These are phyloP conservation scores for Trichoderma gamsii DNA, from an alignment of 495 filamentous ascomycete genomes.

Conservation along the genomic window DNA sequence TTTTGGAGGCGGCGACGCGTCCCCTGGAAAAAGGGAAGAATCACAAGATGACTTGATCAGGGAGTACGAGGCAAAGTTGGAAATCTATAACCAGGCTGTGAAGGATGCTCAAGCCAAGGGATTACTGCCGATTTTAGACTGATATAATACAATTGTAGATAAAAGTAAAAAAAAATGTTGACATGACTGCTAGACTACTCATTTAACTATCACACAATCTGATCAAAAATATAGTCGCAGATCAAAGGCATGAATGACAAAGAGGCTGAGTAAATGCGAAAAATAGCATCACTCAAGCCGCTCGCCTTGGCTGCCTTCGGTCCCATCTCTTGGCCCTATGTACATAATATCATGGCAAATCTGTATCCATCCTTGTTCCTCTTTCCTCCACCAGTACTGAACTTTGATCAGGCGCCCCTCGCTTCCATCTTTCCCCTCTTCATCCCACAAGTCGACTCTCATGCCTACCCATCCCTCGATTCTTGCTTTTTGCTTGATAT, in stretches of 20 bases:
- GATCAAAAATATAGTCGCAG: too few relatives aligned
- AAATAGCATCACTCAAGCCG: not conserved
- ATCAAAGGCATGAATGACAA: too few relatives aligned
- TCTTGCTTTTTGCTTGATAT: conserved; percentile 17
- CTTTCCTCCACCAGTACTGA: conserved; percentile 26
- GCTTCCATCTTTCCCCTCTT: not conserved
- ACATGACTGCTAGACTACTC: too few relatives aligned
- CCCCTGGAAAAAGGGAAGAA: conserved; percentile 20
- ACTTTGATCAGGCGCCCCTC: conserved; percentile 21
- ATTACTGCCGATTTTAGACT: conserved; percentile 19
- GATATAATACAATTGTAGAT: not conserved
- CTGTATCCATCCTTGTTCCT: conserved; percentile 21
- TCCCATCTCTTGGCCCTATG: conserved; percentile 22
- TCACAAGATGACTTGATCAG: conserved; percentile 25
- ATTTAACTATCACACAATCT: too few relatives aligned
- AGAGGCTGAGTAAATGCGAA: too few relatives aligned
- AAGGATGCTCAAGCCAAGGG: conserved; percentile 27
- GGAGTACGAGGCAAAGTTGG: conserved; percentile 30
- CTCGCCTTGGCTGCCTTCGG: conserved; percentile 19
- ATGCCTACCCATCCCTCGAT: conserved; percentile 22
- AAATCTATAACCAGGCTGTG: conserved; percentile 27
- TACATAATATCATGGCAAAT: conserved; percentile 26
- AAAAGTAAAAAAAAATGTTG: not conserved
- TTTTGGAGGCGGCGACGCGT: conserved; percentile 30
- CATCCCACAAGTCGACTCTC: conserved; percentile 23